A percentile compares a stretch with the other conserved stretches of the same genome.
Evolutionary conservation across 805 yeast genomes (phyloP).

Genomic region (Candida verbasci): DNA sequence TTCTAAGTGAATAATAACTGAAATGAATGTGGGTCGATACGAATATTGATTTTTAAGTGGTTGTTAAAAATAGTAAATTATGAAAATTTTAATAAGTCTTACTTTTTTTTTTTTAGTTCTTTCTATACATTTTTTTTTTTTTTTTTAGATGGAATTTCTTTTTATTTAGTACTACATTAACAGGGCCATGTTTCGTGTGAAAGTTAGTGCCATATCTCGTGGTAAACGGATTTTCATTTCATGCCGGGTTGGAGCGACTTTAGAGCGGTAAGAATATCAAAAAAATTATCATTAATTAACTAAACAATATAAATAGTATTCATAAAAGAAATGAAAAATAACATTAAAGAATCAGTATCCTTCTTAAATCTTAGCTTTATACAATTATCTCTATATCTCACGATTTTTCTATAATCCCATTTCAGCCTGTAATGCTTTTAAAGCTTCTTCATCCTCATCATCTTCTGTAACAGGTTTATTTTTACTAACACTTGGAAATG

Average conservation of each 20-base stretch:
- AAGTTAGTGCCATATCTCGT: neutral
- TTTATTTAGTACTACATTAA: neutral
- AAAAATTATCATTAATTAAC: no score
- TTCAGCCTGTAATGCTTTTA: constrained; percentile 77
- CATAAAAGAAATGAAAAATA: neutral
- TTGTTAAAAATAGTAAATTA: neutral
- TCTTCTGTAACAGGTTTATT: constrained; percentile 45
- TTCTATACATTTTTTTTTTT: constrained; percentile 4
- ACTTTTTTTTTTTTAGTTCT: neutral
- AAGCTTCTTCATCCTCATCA: constrained; percentile 81
- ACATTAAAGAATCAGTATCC: neutral
- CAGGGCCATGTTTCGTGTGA: neutral
- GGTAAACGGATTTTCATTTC: no score
- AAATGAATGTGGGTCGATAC: no score
- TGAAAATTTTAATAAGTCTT: neutral
- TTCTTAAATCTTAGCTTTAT: no score
- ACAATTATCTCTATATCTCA: neutral
- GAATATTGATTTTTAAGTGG: neutral
- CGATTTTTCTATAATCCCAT: constrained; percentile 59
- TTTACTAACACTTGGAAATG: constrained; percentile 41
- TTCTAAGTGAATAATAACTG: no score
- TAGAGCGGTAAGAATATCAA: no score
- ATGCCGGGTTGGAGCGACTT: no score
- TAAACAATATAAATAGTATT: neutral
- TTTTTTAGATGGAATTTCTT: constrained; percentile 1